Base-by-base conservation (phyloP, 805 yeast genomes). In the Wickerhamiella domercqiae region DNA sequence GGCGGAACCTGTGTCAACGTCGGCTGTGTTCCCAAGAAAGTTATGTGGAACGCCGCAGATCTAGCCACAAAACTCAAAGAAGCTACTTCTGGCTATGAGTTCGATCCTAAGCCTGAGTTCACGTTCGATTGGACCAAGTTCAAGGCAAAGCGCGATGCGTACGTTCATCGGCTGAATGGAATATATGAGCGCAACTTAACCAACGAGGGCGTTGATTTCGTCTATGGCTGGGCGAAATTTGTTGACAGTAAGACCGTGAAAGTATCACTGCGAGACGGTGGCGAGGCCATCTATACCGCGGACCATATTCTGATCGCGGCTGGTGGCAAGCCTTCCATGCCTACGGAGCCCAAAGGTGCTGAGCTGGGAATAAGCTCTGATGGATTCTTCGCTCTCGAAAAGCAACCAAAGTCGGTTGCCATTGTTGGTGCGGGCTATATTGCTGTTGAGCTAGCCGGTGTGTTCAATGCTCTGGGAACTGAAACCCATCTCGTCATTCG, bases 1-100 rank as follows among this genome's bases (percentile, higher is more conserved):
- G 98, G 98, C 41, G 99, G 99, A 21, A 90, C 98, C 30, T 90
- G 99, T 70, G 99, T 90, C 44, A 90, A 90, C 57, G 97, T 87
- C 32, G 99, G 99, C 16, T 90, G 99, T 68, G 98, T 90, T 35
- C 99, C 99, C 34, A 90, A 90, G 67, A 90, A 90, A 58, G 83
- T 90, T 33, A 86, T 90, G 96, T 90, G 98, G 98, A 78, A 86
- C 50, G 95, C 96, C 7, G 75, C 90, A 21, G 95, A 86, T 50
- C 61, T 82, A 57, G 96, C 96, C 15, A 70, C 71, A 45, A 76
- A 74, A 53, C 63, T 79, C 43, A 61, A 66, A 31, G 77, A 81
- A 34, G 39, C 46, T 29, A 93, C 94, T 43, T 64, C 70, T 47
- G 82, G 78, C 45, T 90, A 87, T 55, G 94, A 95, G 0, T 77